Evolutionary conservation across 768 basidiomycete genomes (phyloP).

Genomic region (Lactarius indigo): DNA sequence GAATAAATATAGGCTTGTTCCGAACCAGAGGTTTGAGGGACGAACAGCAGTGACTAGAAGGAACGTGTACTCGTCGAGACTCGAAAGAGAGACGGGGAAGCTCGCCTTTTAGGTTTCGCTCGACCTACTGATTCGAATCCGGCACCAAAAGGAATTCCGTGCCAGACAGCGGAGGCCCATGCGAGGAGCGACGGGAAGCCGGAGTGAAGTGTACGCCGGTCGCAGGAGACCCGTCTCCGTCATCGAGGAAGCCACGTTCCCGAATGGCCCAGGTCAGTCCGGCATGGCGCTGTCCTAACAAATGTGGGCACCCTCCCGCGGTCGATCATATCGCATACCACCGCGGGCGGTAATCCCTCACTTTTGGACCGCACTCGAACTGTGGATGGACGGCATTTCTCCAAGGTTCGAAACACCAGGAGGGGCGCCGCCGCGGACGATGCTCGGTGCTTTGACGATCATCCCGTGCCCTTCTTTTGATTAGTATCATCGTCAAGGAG

Average conservation of each 20-base stretch:
- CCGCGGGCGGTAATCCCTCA: slow-evolving; percentile 22
- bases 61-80: neutral
- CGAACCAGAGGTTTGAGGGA: neutral
- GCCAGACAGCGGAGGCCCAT: neutral
- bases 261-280: neutral
- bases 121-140: neutral
- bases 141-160: neutral
- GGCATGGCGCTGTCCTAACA: neutral
- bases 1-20: neutral
- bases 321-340: neutral
- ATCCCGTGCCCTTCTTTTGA: neutral
- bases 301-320: too few species aligned
- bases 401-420: neutral
- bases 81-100: neutral
- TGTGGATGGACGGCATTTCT: neutral
- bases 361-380: neutral
- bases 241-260: neutral
- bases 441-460: neutral
- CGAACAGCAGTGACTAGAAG: neutral
- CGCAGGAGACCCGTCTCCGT: neutral
- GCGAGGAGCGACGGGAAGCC: neutral
- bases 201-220: neutral
- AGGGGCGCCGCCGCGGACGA: slow-evolving; percentile 1
- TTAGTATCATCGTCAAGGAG: neutral
- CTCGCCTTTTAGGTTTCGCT: neutral